Percentiles rank a stretch among this genome's conserved stretches.
Evolutionary conservation across 2,329 filamentous ascomycete genomes (phyloP).

Genomic region (Venturia pyrina): DNA sequence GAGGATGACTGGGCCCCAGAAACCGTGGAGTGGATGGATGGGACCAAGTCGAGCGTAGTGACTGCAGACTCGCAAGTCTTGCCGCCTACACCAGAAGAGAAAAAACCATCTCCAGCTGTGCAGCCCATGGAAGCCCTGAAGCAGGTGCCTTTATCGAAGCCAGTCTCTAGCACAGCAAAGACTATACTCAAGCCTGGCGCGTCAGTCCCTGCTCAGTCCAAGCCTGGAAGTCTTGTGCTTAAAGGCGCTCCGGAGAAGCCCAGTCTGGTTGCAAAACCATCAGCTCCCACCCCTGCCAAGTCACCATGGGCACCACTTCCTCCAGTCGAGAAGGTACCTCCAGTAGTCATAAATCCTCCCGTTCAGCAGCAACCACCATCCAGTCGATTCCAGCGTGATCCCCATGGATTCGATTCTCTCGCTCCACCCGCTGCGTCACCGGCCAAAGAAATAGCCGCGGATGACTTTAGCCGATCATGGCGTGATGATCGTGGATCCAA

Average conservation of each 20-base stretch:
- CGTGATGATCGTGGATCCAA: conserved; percentile 60
- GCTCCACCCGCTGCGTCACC: conserved; percentile 37
- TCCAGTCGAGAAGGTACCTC: conserved; percentile 72
- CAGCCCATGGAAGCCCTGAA: conserved; percentile 8
- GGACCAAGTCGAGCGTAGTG: conserved; percentile 69
- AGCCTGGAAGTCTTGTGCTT: conserved; percentile 50
- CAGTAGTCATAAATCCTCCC: conserved; percentile 50
- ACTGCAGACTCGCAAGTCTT: conserved; percentile 36
- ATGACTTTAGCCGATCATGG: conserved; percentile 86
- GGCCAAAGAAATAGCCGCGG: conserved; percentile 79
- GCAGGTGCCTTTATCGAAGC: not conserved
- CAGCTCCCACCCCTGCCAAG: conserved; percentile 62
- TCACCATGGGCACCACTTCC: conserved; percentile 88
- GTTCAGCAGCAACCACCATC: conserved; percentile 22
- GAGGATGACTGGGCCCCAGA: conserved; percentile 82
- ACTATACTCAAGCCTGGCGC: conserved; percentile 41
- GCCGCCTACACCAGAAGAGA: conserved; percentile 18
- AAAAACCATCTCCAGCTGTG: not conserved
- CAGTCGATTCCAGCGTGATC: conserved; percentile 44
- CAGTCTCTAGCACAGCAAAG: conserved; percentile 22
- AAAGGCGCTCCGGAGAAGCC: conserved; percentile 62
- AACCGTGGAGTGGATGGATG: conserved; percentile 79
- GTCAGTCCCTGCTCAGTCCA: conserved; percentile 25
- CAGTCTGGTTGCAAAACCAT: conserved; percentile 62
- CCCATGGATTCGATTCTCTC: conserved; percentile 44